Percentiles rank a stretch among this genome's conserved stretches.
These are phyloP conservation scores for Lodderomyces elongisporus DNA, from an alignment of 1,139 yeast genomes.

Conservation along the genomic window DNA sequence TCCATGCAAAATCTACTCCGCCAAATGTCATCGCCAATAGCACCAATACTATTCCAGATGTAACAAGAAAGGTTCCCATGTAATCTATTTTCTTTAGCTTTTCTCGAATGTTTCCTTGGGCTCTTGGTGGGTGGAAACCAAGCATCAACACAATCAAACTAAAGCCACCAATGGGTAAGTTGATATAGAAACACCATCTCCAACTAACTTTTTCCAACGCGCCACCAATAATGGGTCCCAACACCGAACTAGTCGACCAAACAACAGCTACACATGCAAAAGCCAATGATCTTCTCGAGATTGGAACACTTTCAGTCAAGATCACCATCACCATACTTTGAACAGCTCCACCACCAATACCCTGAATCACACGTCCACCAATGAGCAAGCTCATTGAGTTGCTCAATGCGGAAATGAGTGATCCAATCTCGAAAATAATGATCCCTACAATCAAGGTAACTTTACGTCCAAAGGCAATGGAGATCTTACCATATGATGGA, in stretches of 20 bases:
- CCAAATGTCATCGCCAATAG: constrained; percentile 35
- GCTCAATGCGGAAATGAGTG: constrained; percentile 56
- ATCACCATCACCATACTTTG: constrained; percentile 56
- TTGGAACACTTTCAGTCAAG: constrained; percentile 56
- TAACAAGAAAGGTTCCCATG: constrained; percentile 26
- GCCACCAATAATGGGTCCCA: constrained; percentile 70
- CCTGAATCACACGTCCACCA: constrained; percentile 68
- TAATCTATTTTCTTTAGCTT: constrained; percentile 39
- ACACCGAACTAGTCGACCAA: constrained; percentile 45
- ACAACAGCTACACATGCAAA: constrained; percentile 47
- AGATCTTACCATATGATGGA: constrained; percentile 57
- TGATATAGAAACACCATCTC: constrained; percentile 79
- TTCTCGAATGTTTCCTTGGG: constrained; percentile 27
- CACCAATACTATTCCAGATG: constrained; percentile 26
- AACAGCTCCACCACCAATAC: constrained; percentile 71
- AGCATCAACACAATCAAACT: constrained; percentile 42
- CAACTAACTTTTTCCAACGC: constrained; percentile 60
- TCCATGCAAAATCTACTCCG: constrained; percentile 31
- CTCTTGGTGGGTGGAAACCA: constrained; percentile 50
- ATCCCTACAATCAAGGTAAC: constrained; percentile 45
- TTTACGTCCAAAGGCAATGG: constrained; percentile 61
- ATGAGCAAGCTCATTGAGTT: constrained; percentile 55
- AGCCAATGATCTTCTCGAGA: constrained; percentile 51
- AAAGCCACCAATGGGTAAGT: constrained; percentile 62
- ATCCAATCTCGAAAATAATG: constrained; percentile 56